Percentiles rank a stretch among this genome's conserved stretches.
Conservation (phyloP, 805 yeast species). For the Yamadazyma sp. region DNA sequence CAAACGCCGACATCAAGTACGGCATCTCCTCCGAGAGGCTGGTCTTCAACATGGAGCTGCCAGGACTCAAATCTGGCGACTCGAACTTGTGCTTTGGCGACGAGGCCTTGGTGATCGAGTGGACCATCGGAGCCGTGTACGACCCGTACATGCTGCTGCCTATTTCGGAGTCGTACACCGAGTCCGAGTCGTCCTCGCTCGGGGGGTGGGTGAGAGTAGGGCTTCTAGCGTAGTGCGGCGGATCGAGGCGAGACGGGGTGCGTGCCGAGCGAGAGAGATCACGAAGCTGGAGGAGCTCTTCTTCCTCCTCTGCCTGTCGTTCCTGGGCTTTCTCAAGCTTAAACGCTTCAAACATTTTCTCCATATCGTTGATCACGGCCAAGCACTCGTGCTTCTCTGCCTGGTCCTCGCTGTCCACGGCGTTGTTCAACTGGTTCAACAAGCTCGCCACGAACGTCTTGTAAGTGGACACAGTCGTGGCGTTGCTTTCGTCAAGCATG, state of each 20-base stretch:
- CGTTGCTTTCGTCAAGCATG: constrained; percentile 38
- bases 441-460: constrained; percentile 59
- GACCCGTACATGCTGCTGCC: constrained; percentile 22
- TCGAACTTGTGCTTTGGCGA: constrained; percentile 5
- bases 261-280: too few species aligned
- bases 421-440: constrained; percentile 55
- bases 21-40: constrained; percentile 67
- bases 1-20: constrained; percentile 62
- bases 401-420: constrained; percentile 53
- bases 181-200: constrained; percentile 20
- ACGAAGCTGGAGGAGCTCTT: neutral
- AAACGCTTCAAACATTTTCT: constrained; percentile 65
- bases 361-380: constrained; percentile 66
- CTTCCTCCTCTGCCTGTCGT: constrained; percentile 2
- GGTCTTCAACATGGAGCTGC: constrained; percentile 42
- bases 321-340: constrained; percentile 28
- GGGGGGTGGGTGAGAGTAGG: constrained; percentile 3
- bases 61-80: constrained; percentile 26
- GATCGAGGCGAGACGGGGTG: constrained; percentile 3
- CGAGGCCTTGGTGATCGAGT: constrained; percentile 34
- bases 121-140: constrained; percentile 35
- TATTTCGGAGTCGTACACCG: constrained; percentile 27
- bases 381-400: constrained; percentile 65
- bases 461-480: constrained; percentile 42
- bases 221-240: constrained; percentile 1